These are phyloP conservation scores for Gentiana dahurica DNA, from an alignment of 257 asterid species.

Conservation along the genomic window DNA sequence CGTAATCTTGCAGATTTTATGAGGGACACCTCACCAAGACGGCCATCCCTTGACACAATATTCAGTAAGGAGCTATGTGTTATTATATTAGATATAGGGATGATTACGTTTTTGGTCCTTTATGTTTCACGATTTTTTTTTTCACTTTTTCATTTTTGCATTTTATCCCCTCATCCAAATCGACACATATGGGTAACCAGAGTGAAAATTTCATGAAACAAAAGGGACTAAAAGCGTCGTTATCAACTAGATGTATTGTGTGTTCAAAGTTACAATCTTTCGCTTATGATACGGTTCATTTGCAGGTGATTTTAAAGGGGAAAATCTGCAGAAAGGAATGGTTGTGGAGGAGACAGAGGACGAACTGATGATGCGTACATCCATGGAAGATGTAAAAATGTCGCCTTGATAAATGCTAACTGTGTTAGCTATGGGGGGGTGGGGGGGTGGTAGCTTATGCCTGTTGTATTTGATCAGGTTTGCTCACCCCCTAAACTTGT, in stretches of 20 bases:
- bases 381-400: slow-evolving; percentile 45
- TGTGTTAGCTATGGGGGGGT: neutral
- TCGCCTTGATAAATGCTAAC: slow-evolving; percentile 24
- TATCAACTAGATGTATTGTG: too few relatives aligned
- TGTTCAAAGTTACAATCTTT: neutral
- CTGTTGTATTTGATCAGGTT: slow-evolving; percentile 68
- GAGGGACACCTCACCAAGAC: slow-evolving; percentile 52
- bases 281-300: slow-evolving; percentile 6
- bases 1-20: slow-evolving; percentile 30
- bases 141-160: neutral
- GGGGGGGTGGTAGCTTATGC: slow-evolving; percentile 40
- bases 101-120: neutral
- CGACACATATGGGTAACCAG: too few relatives aligned
- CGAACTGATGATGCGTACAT: slow-evolving; percentile 24
- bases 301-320: slow-evolving; percentile 35
- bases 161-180: too few relatives aligned
- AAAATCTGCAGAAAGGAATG: slow-evolving; percentile 22
- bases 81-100: neutral
- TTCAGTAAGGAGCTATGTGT: slow-evolving; percentile 31
- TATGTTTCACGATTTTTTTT: neutral
- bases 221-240: too few relatives aligned
- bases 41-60: slow-evolving; percentile 48
- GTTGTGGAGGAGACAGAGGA: slow-evolving; percentile 36
- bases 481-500: too few relatives aligned
- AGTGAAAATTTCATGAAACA: neutral